phyloP scores from a whole-genome alignment of 1,139 yeast genomes.

The Protomyces arabidopsidicola region DNA sequence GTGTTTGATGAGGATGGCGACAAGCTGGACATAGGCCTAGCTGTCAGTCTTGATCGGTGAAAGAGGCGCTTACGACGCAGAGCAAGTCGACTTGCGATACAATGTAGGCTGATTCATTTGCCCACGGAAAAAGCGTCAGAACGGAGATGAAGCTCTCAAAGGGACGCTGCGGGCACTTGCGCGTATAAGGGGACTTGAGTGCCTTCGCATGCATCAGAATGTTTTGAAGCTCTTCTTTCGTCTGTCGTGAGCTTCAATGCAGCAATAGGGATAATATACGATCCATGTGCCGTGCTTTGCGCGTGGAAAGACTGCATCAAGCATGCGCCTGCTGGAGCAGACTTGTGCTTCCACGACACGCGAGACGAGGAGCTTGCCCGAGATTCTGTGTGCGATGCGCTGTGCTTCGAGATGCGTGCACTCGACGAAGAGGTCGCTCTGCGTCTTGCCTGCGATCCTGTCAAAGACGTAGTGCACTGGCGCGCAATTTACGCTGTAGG shows the following conservation, averaged over 20 bases:
- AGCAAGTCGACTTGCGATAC: slow-evolving; percentile 12
- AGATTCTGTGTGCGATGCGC: slow-evolving; percentile 23
- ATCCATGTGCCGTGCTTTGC: slow-evolving; percentile 9
- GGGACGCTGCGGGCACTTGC: slow-evolving; percentile 24
- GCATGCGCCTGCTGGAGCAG: slow-evolving; percentile 14
- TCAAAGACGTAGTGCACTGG: slow-evolving; percentile 9
- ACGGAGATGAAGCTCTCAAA: slow-evolving; percentile 21
- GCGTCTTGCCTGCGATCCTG: slow-evolving; percentile 28
- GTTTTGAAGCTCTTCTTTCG: slow-evolving; percentile 18
- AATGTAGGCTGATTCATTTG: background rate
- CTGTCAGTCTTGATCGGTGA: background rate
- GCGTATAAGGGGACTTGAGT: slow-evolving; percentile 22
- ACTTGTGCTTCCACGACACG: slow-evolving; percentile 20
- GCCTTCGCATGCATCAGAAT: slow-evolving; percentile 19
- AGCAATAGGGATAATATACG: background rate
- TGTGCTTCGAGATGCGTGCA: slow-evolving; percentile 26
- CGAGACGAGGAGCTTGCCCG: slow-evolving; percentile 17
- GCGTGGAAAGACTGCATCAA: slow-evolving; percentile 19
- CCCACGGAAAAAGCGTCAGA: slow-evolving; percentile 18
- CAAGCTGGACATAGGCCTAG: slow-evolving; percentile 4
- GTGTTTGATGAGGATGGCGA: slow-evolving; percentile 12
- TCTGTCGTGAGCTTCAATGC: background rate
- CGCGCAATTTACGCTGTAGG: slow-evolving; percentile 10
- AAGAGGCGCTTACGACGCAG: background rate
- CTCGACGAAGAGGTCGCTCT: slow-evolving; percentile 25